A percentile compares a stretch with the other conserved stretches of the same genome.
Evolutionary conservation across 768 basidiomycete genomes (phyloP).

Genomic region (Trametes cingulata): DNA sequence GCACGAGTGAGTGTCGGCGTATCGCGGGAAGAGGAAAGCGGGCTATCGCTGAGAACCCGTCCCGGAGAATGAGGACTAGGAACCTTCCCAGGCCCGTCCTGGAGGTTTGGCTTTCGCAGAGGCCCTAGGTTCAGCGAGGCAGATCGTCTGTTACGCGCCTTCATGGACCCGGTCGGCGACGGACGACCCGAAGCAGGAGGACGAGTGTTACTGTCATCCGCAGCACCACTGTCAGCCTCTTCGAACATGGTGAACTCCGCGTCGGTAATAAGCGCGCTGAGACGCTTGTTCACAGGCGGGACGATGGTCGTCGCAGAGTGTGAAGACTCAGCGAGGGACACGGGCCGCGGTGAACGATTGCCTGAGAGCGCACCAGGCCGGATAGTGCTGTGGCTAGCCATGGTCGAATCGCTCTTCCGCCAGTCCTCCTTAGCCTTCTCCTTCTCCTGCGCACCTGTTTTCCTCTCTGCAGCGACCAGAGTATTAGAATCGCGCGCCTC

Average conservation of each 20-base stretch:
- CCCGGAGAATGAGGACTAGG: slow-evolving; percentile 1
- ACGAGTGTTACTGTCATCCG: slow-evolving; percentile 16
- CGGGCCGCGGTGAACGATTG: slow-evolving; percentile 58
- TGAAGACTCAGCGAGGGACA: slow-evolving; percentile 76
- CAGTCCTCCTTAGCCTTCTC: slow-evolving; percentile 65
- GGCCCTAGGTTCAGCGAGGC: slow-evolving; percentile 58
- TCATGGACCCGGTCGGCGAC: slow-evolving; percentile 48
- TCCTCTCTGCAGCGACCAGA: slow-evolving; percentile 2
- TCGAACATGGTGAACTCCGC: slow-evolving; percentile 67
- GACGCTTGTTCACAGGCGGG: slow-evolving; percentile 56
- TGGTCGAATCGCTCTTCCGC: slow-evolving; percentile 84
- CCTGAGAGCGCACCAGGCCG: slow-evolving; percentile 49
- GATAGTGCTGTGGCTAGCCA: slow-evolving; percentile 67
- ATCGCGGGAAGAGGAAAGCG: slow-evolving; percentile 32
- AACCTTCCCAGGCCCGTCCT: slow-evolving; percentile 4
- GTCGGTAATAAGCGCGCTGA: slow-evolving; percentile 68
- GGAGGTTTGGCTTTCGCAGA: slow-evolving; percentile 26
- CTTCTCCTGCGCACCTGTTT: slow-evolving; percentile 7
- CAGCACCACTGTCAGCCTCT: slow-evolving; percentile 46
- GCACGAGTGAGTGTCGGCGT: slow-evolving; percentile 44
- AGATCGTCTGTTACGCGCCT: slow-evolving; percentile 59
- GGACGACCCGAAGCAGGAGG: slow-evolving; percentile 24
- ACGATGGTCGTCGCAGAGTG: slow-evolving; percentile 75
- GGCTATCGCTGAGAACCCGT: slow-evolving; percentile 7
- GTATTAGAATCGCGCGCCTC: not conserved